phyloP scores from a whole-genome alignment of 106 monocot species.

The Gastrodia elata region DNA sequence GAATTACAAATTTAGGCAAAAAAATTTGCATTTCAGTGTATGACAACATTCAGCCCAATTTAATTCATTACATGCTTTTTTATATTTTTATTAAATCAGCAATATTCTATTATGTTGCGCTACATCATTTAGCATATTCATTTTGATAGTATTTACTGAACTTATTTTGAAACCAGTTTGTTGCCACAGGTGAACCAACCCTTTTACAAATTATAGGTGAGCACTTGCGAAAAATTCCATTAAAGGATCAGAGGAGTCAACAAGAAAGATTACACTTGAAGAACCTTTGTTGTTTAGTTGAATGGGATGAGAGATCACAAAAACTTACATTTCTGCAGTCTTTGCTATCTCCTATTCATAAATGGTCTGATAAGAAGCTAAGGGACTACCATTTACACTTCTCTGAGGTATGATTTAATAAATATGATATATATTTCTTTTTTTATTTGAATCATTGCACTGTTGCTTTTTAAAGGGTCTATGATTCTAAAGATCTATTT shows the following conservation, averaged over 20 bases:
- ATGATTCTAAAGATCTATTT: not conserved
- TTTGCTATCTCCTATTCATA: conserved; percentile 70
- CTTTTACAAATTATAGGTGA: conserved; percentile 51
- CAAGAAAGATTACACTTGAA: conserved; percentile 92
- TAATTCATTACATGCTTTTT: no score
- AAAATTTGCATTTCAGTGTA: no score
- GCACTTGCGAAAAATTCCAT: conserved; percentile 76
- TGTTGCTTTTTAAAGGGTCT: not conserved
- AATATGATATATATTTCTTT: not conserved
- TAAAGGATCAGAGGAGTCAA: conserved; percentile 84
- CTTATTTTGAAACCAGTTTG: conserved; percentile 52
- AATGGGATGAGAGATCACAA: conserved; percentile 48
- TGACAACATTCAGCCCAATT: no score
- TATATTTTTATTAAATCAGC: no score
- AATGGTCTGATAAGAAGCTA: conserved; percentile 81
- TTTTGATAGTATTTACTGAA: not conserved
- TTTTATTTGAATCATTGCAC: not conserved
- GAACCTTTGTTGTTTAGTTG: conserved; percentile 56
- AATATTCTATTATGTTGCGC: no score
- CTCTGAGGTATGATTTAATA: conserved; percentile 49
- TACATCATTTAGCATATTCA: no score
- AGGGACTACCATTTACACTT: conserved; percentile 82
- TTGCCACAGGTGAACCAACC: conserved; percentile 62
- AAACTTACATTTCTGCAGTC: conserved; percentile 71
- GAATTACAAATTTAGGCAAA: no score